phyloP scores from a whole-genome alignment of 805 yeast genomes.

The Metschnikowia gruessii region DNA sequence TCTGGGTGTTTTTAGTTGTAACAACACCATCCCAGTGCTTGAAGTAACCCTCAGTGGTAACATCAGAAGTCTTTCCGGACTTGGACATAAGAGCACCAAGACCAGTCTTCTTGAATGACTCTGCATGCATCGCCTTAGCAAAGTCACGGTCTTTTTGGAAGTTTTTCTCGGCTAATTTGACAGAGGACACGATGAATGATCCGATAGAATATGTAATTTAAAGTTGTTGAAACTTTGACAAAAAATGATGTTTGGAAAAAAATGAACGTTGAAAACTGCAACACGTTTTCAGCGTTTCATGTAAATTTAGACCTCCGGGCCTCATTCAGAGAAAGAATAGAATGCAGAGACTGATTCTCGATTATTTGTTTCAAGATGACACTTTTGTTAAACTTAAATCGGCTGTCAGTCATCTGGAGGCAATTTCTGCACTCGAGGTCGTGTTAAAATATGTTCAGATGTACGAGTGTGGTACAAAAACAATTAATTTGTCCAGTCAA shows the following conservation, averaged over 20 bases:
- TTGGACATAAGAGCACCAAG: constrained; percentile 73
- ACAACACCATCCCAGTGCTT: constrained; percentile 97
- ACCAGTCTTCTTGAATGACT: constrained; percentile 65
- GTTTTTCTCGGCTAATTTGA: constrained; percentile 47
- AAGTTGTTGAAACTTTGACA: constrained; percentile 19
- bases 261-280: background rate
- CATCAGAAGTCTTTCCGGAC: constrained; percentile 64
- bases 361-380: too few relatives aligned
- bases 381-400: too few relatives aligned
- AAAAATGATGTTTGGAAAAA: background rate
- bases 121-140: constrained; percentile 85
- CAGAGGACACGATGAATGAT: constrained; percentile 16
- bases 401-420: too few relatives aligned
- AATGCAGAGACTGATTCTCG: too few relatives aligned
- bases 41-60: constrained; percentile 86
- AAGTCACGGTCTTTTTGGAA: constrained; percentile 63
- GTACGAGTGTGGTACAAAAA: too few relatives aligned
- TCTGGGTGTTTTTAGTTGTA: too few relatives aligned
- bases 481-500: too few relatives aligned
- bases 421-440: too few relatives aligned
- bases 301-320: too few relatives aligned
- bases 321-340: too few relatives aligned
- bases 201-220: background rate
- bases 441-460: too few relatives aligned
- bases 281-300: constrained; percentile 5